phyloP scores from a whole-genome alignment of 331 rosid genomes.

The Telfairia occidentalis region DNA sequence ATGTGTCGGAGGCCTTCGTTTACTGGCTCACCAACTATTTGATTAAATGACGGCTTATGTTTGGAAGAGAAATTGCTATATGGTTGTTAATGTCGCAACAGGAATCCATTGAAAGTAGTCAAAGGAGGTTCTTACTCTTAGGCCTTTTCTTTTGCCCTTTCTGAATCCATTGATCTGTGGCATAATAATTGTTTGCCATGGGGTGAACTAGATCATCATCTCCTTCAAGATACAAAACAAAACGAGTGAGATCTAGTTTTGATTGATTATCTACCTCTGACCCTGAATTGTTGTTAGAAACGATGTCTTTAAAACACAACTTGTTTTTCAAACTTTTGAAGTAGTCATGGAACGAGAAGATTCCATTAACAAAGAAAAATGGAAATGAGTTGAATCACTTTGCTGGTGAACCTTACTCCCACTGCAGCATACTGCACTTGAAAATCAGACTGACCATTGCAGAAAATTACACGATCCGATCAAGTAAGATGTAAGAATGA shows the following conservation, averaged over 20 bases:
- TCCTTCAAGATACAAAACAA: conserved; percentile 77
- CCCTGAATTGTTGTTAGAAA: conserved; percentile 18
- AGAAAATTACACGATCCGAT: conserved; percentile 42
- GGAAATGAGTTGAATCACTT: conserved; percentile 41
- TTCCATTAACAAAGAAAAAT: conserved; percentile 23
- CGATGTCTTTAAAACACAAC: conserved; percentile 3
- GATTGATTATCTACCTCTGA: conserved; percentile 19
- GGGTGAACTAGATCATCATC: conserved; percentile 56
- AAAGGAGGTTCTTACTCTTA: conserved; percentile 30
- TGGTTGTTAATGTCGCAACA: conserved; percentile 57
- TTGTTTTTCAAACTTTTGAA: conserved; percentile 28
- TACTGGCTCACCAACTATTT: conserved; percentile 31
- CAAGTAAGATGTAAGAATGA: conserved; percentile 50
- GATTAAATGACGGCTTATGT: conserved; percentile 18
- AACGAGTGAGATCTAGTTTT: conserved; percentile 42
- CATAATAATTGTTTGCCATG: conserved; percentile 51
- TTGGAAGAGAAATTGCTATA: conserved; percentile 57
- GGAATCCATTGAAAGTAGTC: conserved; percentile 70
- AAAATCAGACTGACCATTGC: conserved; percentile 64
- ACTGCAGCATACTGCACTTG: conserved; percentile 52
- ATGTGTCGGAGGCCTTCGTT: conserved; percentile 46
- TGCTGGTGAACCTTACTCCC: conserved; percentile 46
- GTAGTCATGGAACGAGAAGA: conserved; percentile 22
- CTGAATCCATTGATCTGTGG: conserved; percentile 59
- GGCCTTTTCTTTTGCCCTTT: conserved; percentile 50